Conservation (phyloP, 2,329 filamentous ascomycete genomes). For the Apiospora arundinis region DNA sequence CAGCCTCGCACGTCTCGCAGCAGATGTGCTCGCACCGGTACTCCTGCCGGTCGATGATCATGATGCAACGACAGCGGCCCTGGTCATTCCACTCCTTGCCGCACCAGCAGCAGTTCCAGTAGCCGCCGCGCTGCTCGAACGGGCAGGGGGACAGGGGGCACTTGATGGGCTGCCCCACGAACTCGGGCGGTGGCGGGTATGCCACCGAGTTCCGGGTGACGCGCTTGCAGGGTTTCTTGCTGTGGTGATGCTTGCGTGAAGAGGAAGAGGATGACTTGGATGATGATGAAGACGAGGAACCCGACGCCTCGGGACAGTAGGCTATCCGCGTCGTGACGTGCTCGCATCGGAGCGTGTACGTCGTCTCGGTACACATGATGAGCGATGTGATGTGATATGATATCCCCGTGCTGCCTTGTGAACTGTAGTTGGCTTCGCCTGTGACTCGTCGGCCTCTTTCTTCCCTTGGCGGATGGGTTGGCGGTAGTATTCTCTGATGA, state of each 20-base stretch:
- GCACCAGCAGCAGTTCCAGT: constrained; percentile 64
- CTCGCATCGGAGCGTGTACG: constrained; percentile 58
- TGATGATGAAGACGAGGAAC: constrained; percentile 38
- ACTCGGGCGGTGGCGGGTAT: constrained; percentile 55
- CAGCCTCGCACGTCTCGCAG: constrained; percentile 56
- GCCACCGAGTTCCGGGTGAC: constrained; percentile 50
- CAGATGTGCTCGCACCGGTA: constrained; percentile 62
- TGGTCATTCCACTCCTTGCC: constrained; percentile 58
- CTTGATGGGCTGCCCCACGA: constrained; percentile 43
- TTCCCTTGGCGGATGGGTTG: not conserved
- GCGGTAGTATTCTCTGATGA: not conserved
- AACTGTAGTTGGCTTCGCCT: not conserved
- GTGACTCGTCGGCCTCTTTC: not conserved
- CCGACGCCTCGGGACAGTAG: constrained; percentile 52
- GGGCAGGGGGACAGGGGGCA: constrained; percentile 56
- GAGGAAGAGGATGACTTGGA: constrained; percentile 25
- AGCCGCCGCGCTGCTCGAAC: constrained; percentile 55
- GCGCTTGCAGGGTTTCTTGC: constrained; percentile 50
- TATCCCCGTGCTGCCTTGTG: not conserved
- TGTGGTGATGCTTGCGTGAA: constrained; percentile 32
- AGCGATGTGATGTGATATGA: not conserved
- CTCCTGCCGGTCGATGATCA: constrained; percentile 56
- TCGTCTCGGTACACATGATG: constrained; percentile 56
- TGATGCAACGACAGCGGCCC: constrained; percentile 58
- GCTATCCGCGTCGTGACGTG: constrained; percentile 53